phyloP scores from a whole-genome alignment of 371 early-diverging fungal species.

The Amoeboradix gromovi region DNA sequence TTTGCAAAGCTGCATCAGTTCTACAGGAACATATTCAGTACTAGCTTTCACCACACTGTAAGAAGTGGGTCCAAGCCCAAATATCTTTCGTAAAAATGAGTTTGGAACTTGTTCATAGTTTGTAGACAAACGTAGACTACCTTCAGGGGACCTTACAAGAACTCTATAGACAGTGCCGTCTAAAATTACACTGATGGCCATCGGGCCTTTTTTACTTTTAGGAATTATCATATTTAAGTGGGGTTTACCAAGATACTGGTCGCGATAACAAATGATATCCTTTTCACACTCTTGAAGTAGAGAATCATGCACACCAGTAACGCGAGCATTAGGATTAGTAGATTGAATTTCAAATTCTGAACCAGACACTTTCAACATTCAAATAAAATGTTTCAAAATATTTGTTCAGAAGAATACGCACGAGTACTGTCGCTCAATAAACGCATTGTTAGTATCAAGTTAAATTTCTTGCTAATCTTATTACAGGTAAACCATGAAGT shows the following conservation, averaged over 20 bases:
- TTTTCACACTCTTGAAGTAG: slow-evolving; percentile 23
- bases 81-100: slow-evolving; percentile 10
- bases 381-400: too few species aligned
- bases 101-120: slow-evolving; percentile 4
- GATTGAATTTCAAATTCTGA: slow-evolving; percentile 13
- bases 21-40: slow-evolving; percentile 18
- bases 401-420: too few species aligned
- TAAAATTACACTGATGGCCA: slow-evolving; percentile 18
- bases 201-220: slow-evolving; percentile 16
- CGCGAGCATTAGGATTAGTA: slow-evolving; percentile 11
- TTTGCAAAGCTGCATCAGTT: slow-evolving; percentile 9
- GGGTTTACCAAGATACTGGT: slow-evolving; percentile 23
- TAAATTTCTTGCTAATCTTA: too few species aligned
- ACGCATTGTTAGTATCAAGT: too few species aligned
- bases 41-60: slow-evolving; percentile 17
- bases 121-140: not conserved
- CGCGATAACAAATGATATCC: slow-evolving; percentile 19
- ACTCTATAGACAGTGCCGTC: slow-evolving; percentile 15
- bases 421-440: too few species aligned
- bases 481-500: too few species aligned
- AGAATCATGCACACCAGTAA: slow-evolving; percentile 22
- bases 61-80: slow-evolving; percentile 14
- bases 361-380: slow-evolving; percentile 1
- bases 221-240: slow-evolving; percentile 17
- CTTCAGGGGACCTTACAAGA: slow-evolving; percentile 12